These are phyloP conservation scores for Vitis vinifera DNA, from an alignment of 164 flowering plant species.

Conservation along the genomic window ASM3070453v1 NC_081819.1:20566001-20566500, in stretches of 20 bases:
- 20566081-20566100: constrained; percentile 6
- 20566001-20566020: constrained; percentile 26
- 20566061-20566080: not conserved
- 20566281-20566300: constrained; percentile 5
- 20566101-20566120: not conserved
- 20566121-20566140: not conserved
- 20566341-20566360: not conserved
- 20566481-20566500: constrained; percentile 1
- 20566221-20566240: too few relatives aligned
- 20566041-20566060: not conserved
- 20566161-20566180: too few relatives aligned
- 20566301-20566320: constrained; percentile 4
- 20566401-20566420: constrained; percentile 1
- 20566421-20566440: constrained; percentile 25
- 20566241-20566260: too few relatives aligned
- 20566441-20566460: constrained; percentile 23
- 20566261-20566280: not conserved
- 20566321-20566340: not conserved
- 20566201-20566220: too few relatives aligned
- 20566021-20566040: constrained; percentile 6
- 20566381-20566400: constrained; percentile 4
- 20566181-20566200: too few relatives aligned
- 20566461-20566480: constrained; percentile 14
- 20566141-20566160: not conserved
- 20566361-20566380: not conserved